A percentile compares a stretch with the other conserved stretches of the same genome.
phyloP scores from a whole-genome alignment of 257 asterid species.

The Nyctanthes arbortristis region DNA sequence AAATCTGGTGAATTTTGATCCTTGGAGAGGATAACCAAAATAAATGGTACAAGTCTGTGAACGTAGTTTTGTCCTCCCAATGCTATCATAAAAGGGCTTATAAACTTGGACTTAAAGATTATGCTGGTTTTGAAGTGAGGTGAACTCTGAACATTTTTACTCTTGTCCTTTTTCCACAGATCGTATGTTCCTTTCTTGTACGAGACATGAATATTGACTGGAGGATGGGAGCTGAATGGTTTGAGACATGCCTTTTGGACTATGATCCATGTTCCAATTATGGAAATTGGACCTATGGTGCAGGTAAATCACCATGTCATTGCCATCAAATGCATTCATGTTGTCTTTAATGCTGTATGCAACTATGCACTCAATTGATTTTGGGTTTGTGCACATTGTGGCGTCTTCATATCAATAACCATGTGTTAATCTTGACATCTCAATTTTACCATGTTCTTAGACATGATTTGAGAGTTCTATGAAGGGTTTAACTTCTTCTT shows the following conservation, averaged over 20 bases:
- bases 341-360: no score
- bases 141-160: not conserved
- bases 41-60: not conserved
- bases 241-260: slow-evolving; percentile 89
- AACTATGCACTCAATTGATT: not conserved
- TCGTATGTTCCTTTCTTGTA: slow-evolving; percentile 94
- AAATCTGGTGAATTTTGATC: not conserved
- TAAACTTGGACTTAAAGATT: not conserved
- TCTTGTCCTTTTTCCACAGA: slow-evolving; percentile 49
- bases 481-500: no score
- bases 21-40: not conserved
- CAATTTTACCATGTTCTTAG: no score
- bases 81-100: not conserved
- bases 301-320: slow-evolving; percentile 52
- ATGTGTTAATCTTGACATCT: no score
- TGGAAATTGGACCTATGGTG: slow-evolving; percentile 98
- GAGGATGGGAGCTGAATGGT: slow-evolving; percentile 99
- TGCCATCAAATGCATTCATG: no score
- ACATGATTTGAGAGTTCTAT: no score
- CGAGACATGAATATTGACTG: slow-evolving; percentile 97
- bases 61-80: not conserved
- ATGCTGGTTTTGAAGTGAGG: not conserved
- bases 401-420: not conserved
- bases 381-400: not conserved
- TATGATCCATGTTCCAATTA: slow-evolving; percentile 96